Base-by-base conservation (phyloP, 192 early-diverging fungal genomes). In the Umbelopsis sp. region DNA sequence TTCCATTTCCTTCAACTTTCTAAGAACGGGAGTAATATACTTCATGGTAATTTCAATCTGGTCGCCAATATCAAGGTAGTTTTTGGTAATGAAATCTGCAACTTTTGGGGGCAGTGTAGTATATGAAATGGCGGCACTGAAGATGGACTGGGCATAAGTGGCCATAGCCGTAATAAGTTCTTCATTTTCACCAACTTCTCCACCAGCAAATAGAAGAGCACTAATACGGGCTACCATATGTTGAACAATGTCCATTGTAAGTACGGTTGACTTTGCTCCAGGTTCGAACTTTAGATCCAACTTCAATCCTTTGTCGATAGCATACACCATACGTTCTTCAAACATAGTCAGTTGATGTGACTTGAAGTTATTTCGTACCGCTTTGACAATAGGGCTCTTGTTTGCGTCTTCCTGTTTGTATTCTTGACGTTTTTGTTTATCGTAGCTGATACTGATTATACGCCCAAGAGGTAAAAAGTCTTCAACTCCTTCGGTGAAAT, bases 31-130 rank as follows among this genome's bases (percentile, higher is more conserved):
- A 0, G 65, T 20, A 32, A 75, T 41, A 11, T 65, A 21, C 38
- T 43, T 69, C 74, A 75, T 75, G 41, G 59, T 70, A 12, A 75
- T 16, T 51, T 65, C 74, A 21, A 75, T 69, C n/a, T 75, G 68
- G 0, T 24, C 20, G 24, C 69, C 68, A 7, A 75, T 45, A 22
- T 56, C 49, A n/a, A 66, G 47, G 17, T 65, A 69, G 24, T 53
- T 26, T 24, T 41, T 54, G 8, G 70, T 68, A 3, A 70, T 17
- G 21, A 52, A 51, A 65, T 75, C 51, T 21, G 68, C 74, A 1
- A 75, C 4, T 31, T 44, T 44, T 3, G 22, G 32, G 7, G 74
- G 74, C 6, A 75, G 56, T 0, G 70, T 7, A 16, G 31, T 66
- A 9, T 70, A 54, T 11, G 65, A 29, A 0, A 65, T 43, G 14